These are phyloP conservation scores for Pythium angustatum DNA, from an alignment of 352 stramenopile species.

Conservation along the genomic window DNA sequence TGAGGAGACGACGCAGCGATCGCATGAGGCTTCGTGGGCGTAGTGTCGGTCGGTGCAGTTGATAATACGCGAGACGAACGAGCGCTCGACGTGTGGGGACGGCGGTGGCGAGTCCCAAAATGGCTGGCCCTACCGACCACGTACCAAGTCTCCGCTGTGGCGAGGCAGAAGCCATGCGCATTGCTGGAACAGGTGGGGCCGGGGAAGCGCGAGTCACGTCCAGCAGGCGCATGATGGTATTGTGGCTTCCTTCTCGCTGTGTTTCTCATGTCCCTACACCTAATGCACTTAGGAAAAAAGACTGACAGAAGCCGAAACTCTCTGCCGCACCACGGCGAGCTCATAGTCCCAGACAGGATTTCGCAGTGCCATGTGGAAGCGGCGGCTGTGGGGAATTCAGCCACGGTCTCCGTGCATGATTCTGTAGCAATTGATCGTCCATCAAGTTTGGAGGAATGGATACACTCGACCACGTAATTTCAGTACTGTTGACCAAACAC, in stretches of 20 bases:
- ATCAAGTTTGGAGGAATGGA: slow-evolving; percentile 10
- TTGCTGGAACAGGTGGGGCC: slow-evolving; percentile 14
- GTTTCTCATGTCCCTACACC: too few species aligned
- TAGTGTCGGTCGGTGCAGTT: slow-evolving; percentile 3
- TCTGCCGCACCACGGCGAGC: slow-evolving; percentile 12
- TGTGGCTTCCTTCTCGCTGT: too few species aligned
- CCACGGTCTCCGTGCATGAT: too few species aligned
- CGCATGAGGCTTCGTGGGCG: slow-evolving; percentile 33
- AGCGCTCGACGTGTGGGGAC: background rate
- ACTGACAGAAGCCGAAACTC: too few species aligned
- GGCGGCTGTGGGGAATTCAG: too few species aligned
- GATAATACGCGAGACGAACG: background rate
- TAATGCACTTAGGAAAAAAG: too few species aligned
- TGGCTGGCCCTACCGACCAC: background rate
- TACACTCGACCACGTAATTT: slow-evolving; percentile 8
- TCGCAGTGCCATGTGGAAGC: too few species aligned
- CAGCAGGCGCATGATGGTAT: background rate
- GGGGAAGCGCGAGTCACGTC: slow-evolving; percentile 14
- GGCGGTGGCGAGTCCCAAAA: background rate
- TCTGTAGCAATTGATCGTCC: slow-evolving; percentile 17
- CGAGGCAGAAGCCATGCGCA: background rate
- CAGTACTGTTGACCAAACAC: background rate
- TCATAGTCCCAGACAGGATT: too few species aligned
- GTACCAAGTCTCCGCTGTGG: background rate
- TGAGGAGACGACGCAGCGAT: slow-evolving; percentile 50